Evolutionary conservation across 2,329 filamentous ascomycete genomes (phyloP).

Genomic region (Hypoxylon sp.): DNA sequence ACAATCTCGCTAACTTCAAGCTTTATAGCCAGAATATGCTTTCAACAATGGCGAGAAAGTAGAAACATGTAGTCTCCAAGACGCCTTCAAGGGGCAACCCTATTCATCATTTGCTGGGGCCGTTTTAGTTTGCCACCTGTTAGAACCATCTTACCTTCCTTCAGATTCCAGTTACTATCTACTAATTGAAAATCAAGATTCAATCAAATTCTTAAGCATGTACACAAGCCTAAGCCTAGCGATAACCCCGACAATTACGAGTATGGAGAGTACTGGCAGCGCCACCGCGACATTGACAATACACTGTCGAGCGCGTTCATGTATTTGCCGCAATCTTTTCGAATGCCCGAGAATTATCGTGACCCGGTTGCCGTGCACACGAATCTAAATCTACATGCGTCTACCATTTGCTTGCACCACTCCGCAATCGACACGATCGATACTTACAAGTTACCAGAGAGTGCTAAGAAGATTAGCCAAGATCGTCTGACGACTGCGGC

Average conservation of each 20-base stretch:
- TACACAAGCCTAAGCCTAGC: constrained; percentile 78
- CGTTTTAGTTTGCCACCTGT: constrained; percentile 79
- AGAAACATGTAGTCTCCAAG: constrained; percentile 73
- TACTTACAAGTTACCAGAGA: constrained; percentile 75
- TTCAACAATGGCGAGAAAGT: constrained; percentile 78
- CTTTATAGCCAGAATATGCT: constrained; percentile 76
- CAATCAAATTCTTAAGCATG: constrained; percentile 84
- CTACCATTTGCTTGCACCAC: constrained; percentile 90
- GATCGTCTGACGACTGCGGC: constrained; percentile 83
- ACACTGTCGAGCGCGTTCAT: constrained; percentile 83
- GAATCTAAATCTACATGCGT: constrained; percentile 91
- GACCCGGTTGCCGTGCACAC: constrained; percentile 83
- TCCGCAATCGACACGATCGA: constrained; percentile 88
- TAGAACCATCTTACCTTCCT: constrained; percentile 8
- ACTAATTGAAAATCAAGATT: constrained; percentile 62
- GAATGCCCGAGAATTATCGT: constrained; percentile 77
- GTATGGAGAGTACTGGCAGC: constrained; percentile 86
- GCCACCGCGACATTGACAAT: constrained; percentile 87
- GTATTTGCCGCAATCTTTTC: constrained; percentile 80
- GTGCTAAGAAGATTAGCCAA: constrained; percentile 79
- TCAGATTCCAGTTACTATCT: not conserved
- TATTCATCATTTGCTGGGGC: constrained; percentile 82
- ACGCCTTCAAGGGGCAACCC: constrained; percentile 72
- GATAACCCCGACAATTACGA: constrained; percentile 82
- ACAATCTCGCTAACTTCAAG: constrained; percentile 35